Conservation (phyloP, 306 rosid species). For the Medicago arabica region DNA sequence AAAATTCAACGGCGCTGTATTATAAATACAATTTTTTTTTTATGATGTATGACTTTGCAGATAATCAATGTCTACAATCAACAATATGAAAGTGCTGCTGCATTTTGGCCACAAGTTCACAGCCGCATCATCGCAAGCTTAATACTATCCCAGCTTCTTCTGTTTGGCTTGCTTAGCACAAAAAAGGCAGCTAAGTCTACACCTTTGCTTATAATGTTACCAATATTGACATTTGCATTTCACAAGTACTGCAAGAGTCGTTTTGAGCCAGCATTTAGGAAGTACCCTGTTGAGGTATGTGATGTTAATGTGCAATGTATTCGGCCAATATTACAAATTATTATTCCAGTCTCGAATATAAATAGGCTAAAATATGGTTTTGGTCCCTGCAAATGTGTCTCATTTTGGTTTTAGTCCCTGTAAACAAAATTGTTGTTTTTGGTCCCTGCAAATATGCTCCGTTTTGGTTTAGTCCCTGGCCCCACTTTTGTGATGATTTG, state of each 20-base stretch:
- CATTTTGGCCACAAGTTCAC: slow-evolving; percentile 97
- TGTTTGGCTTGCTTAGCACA: slow-evolving; percentile 93
- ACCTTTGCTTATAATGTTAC: slow-evolving; percentile 79
- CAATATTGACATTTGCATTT: slow-evolving; percentile 77
- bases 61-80: slow-evolving; percentile 93
- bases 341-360: neutral
- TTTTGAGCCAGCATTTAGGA: slow-evolving; percentile 91
- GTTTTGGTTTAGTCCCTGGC: too few relatives aligned
- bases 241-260: slow-evolving; percentile 88
- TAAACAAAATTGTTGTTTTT: too few relatives aligned
- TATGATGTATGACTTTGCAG: slow-evolving; percentile 53
- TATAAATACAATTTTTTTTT: neutral
- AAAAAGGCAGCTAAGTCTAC: slow-evolving; percentile 95
- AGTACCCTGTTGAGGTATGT: slow-evolving; percentile 89
- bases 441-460: too few relatives aligned
- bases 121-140: slow-evolving; percentile 93
- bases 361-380: too few relatives aligned
- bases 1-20: neutral
- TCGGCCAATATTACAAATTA: slow-evolving; percentile 19
- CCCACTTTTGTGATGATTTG: too few relatives aligned
- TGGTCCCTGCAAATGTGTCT: too few relatives aligned
- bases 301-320: slow-evolving; percentile 5
- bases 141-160: slow-evolving; percentile 87
- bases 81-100: slow-evolving; percentile 92
- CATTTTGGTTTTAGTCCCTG: too few relatives aligned